Evolutionary conservation across 306 rosid genomes (phyloP), one percentile per base, ranked within the genome.

Genomic region (Chamaecrista fasciculata): DNA sequence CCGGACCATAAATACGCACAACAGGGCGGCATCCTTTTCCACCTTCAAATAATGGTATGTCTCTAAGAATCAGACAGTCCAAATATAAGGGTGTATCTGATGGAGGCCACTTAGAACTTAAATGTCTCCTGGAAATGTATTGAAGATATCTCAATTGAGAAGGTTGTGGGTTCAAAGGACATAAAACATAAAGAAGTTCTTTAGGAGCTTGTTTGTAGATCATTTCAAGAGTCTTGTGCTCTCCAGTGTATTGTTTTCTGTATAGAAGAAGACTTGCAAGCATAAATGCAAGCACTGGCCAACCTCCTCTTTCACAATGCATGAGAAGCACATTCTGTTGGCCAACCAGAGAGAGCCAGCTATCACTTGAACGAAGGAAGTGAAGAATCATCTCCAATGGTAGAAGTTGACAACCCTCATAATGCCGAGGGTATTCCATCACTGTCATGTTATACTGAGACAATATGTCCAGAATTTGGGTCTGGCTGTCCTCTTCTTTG

Each of bases 201-300:
- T 74, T 84, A 6, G 99, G 99, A 78, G 99, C 99, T 86, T 95
- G 99, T 88, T 85, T 95, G 88, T 89, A 89, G 68, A 95, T 92
- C 96, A 91, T 91, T 76, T 91, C 99, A 70, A 95, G 97, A 67
- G 97, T 91, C 78, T 95, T 95, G 44, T 72, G 99, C 78, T 89
- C 99, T 52, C 97, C 97, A n/a, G 3, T 89, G 73, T 89, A 89
- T 77, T 91, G 97, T 80, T 95, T 95, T 67, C 97, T 81, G 82
- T 81, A 91, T 67, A 95, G 72, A 24, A 95, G 78, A 78, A 95
- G 92, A 79, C 92, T 89, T 26, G 99, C 96, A 31, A 95, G 91
- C 99, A 95, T 95, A 79, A 95, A 95, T 36, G 99, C 97, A 69
- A 95, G 95, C 44, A 91, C 97, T 2, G 97, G 99, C 99, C 99